These are phyloP conservation scores for Scedosporium dehoogii DNA, from an alignment of 2,329 filamentous ascomycete genomes.

Conservation along the genomic window DNA sequence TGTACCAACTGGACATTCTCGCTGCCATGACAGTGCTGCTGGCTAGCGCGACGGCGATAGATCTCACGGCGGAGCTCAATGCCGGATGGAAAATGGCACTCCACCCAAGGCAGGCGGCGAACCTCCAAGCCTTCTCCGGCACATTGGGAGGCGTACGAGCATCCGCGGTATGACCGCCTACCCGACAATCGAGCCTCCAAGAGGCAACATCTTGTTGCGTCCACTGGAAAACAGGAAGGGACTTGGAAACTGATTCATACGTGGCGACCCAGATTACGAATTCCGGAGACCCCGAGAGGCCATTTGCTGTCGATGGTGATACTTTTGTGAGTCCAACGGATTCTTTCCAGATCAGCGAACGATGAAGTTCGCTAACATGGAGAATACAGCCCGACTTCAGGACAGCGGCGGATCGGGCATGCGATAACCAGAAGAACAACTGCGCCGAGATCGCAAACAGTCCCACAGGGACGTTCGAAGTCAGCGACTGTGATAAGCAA, in stretches of 20 bases:
- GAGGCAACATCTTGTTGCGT: background rate
- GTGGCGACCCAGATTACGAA: constrained; percentile 23
- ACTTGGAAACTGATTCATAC: background rate
- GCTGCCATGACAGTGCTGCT: constrained; percentile 3
- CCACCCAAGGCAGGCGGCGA: constrained; percentile 21
- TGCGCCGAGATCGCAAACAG: constrained; percentile 34
- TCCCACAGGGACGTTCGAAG: constrained; percentile 20
- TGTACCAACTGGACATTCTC: background rate
- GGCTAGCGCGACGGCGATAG: constrained; percentile 9
- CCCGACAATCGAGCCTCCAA: background rate
- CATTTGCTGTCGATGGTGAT: constrained; percentile 31
- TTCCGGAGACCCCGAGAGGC: constrained; percentile 26
- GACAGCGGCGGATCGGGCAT: constrained; percentile 31
- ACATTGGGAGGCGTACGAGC: constrained; percentile 27
- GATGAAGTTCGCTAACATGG: constrained; percentile 6
- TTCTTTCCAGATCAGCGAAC: background rate
- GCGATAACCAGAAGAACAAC: constrained; percentile 38
- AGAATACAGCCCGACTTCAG: constrained; percentile 28
- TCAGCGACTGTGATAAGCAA: constrained; percentile 35
- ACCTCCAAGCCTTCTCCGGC: constrained; percentile 32
- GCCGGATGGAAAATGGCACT: constrained; percentile 26
- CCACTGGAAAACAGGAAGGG: background rate
- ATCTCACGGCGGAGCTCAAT: constrained; percentile 22
- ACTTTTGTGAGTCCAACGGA: constrained; percentile 28
- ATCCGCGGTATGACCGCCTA: constrained; percentile 19